phyloP scores from a whole-genome alignment of 73 alveolate genomes.

The Paramecium sonneborni region DNA sequence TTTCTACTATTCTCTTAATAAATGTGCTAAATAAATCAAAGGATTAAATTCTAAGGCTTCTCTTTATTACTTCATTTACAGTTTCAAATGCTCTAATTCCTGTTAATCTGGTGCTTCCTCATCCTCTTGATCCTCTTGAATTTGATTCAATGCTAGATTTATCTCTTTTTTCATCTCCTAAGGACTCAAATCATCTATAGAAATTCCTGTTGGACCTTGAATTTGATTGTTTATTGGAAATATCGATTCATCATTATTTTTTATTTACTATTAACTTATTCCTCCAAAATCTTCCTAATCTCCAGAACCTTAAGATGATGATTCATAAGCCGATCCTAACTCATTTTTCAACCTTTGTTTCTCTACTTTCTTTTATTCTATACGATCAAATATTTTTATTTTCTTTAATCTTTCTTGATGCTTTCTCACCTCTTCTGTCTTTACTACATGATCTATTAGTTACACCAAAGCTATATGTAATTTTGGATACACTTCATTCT shows the following conservation, averaged over 20 bases:
- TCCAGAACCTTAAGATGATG: not conserved
- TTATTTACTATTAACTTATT: not conserved
- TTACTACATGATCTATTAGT: slow-evolving; percentile 61
- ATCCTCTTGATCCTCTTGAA: slow-evolving; percentile 41
- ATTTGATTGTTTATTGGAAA: slow-evolving; percentile 11
- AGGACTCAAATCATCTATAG: slow-evolving; percentile 43
- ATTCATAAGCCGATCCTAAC: slow-evolving; percentile 45
- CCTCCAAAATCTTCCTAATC: slow-evolving; percentile 1
- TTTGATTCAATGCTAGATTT: not conserved
- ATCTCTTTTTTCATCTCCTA: not conserved
- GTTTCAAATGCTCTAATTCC: slow-evolving; percentile 53
- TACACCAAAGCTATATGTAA: slow-evolving; percentile 56
- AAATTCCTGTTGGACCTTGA: not conserved
- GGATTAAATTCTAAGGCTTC: slow-evolving; percentile 62
- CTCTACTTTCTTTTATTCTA: slow-evolving; percentile 67
- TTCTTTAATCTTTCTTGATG: slow-evolving; percentile 65
- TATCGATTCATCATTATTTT: not conserved
- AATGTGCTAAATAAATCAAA: slow-evolving; percentile 52
- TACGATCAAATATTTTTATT: slow-evolving; percentile 58
- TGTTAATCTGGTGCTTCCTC: slow-evolving; percentile 48
- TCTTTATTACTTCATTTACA: slow-evolving; percentile 50
- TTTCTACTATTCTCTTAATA: slow-evolving; percentile 50
- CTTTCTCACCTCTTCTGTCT: slow-evolving; percentile 66
- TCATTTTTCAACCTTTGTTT: slow-evolving; percentile 60
- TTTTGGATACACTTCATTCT: slow-evolving; percentile 46